Conservation (phyloP, 2,329 filamentous ascomycete genomes). For the Microcyclosporella mali region DNA sequence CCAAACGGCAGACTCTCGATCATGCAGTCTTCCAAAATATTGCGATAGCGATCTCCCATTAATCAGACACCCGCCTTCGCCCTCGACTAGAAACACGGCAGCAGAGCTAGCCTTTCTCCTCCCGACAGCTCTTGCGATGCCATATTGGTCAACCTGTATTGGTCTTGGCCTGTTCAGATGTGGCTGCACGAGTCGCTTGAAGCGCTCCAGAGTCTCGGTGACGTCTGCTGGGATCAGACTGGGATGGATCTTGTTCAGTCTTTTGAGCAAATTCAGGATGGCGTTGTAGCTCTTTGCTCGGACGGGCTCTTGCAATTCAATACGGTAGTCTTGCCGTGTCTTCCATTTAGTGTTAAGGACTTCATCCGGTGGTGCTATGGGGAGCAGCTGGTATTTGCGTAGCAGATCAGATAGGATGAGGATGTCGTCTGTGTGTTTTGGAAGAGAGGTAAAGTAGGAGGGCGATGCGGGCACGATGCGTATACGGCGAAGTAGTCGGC, state of each 20-base stretch:
- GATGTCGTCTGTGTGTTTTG: constrained; percentile 78
- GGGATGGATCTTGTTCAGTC: constrained; percentile 80
- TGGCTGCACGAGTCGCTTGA: constrained; percentile 69
- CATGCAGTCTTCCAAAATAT: constrained; percentile 80
- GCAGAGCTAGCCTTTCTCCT: constrained; percentile 83
- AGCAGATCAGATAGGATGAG: constrained; percentile 67
- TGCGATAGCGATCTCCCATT: constrained; percentile 83
- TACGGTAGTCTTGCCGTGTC: constrained; percentile 68
- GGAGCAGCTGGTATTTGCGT: constrained; percentile 66
- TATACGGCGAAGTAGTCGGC: constrained; percentile 35
- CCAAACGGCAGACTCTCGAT: constrained; percentile 92
- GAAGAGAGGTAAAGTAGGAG: constrained; percentile 89
- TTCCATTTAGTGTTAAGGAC: constrained; percentile 75
- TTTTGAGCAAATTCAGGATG: constrained; percentile 68
- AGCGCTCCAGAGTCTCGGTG: constrained; percentile 56
- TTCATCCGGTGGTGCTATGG: constrained; percentile 58
- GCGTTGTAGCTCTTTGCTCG: constrained; percentile 71
- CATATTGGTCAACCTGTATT: constrained; percentile 66
- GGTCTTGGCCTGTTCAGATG: constrained; percentile 58
- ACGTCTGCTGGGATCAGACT: constrained; percentile 67
- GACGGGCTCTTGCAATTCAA: constrained; percentile 63
- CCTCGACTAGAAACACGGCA: constrained; percentile 82
- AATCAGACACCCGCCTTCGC: constrained; percentile 79
- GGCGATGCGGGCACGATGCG: constrained; percentile 77
- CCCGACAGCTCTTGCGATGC: constrained; percentile 73